Conservation (phyloP, 2,329 filamentous ascomycete genomes). For the Anthostomella pinea region DNA sequence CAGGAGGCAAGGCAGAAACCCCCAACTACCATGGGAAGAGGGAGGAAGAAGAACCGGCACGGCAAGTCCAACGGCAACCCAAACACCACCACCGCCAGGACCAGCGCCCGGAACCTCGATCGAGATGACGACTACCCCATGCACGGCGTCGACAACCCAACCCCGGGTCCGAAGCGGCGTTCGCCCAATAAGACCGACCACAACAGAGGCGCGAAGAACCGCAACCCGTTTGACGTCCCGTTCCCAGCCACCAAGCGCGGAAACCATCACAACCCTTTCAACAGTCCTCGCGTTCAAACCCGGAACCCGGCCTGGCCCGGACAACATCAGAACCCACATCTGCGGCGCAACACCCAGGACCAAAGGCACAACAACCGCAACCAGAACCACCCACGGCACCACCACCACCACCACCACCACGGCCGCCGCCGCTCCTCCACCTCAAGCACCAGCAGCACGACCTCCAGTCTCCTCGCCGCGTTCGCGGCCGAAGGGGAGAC, state of each 20-base stretch:
- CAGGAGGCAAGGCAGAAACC: not conserved
- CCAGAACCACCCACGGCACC: slow-evolving; percentile 1
- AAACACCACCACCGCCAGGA: slow-evolving; percentile 4
- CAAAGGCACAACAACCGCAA: not conserved
- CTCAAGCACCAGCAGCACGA: slow-evolving; percentile 4
- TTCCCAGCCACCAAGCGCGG: not conserved
- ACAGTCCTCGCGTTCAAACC: not conserved
- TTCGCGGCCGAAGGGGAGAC: too few relatives aligned
- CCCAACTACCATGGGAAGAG: slow-evolving; percentile 17
- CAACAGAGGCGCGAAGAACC: slow-evolving; percentile 4
- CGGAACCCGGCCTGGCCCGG: not conserved
- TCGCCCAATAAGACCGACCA: not conserved
- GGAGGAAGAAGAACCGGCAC: slow-evolving; percentile 7
- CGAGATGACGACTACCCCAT: slow-evolving; percentile 24
- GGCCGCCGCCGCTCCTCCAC: not conserved
- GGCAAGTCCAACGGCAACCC: slow-evolving; percentile 1
- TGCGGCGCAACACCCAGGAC: not conserved
- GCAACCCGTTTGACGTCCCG: not conserved
- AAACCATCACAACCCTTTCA: not conserved
- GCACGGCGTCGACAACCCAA: slow-evolving; percentile 11
- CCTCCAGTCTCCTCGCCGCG: too few relatives aligned
- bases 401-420: not conserved
- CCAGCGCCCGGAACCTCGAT: slow-evolving; percentile 1
- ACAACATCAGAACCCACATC: not conserved
- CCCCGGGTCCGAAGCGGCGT: not conserved